Base-by-base conservation (phyloP, 306 rosid species). In the Styphnolobium japonicum region DNA sequence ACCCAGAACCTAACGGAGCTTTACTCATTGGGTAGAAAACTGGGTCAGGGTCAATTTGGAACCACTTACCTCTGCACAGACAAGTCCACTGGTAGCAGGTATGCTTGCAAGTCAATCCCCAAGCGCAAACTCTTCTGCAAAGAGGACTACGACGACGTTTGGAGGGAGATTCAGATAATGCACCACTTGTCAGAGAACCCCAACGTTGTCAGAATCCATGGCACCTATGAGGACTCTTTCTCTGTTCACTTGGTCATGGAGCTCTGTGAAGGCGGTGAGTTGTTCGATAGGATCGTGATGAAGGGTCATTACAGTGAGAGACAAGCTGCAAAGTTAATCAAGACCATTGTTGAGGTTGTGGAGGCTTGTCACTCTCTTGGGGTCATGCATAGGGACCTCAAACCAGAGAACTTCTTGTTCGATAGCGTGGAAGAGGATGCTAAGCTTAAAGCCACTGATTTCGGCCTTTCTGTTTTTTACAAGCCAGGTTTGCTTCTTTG, bases 121-220 rank as follows among this genome's bases (percentile, higher is more conserved):
- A 86, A 86, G 72, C 67, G 89, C 11, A 85, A 88, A 66, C 85
- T 88, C 0, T 22, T 83, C 22, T 88, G 86, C 77, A 78, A 78
- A 25, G 92, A 89, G 57, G 92, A 89, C 51, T 80, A 84, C 25
- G 92, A 89, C 6, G 92, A 86, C 15, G 92, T 86, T 33, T 84
- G 87, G 90, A 83, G 86, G 56, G 90, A 89, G 87, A 89, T 89
- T 89, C 88, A 89, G 82, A 89, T 89, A 75, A 89, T 89, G 92
- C 90, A 86, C 62, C 92, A 86, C 45, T 53, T 89, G 27, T 82
- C 90, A 0, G 92, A 80, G 15, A 79, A 86, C 21, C 36, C 83
- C 0, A 42, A 89, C 67, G 87, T 89, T 0, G 92, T 89, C 2
- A 78, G 85, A 45, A 89, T 89, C 49, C 82, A 70, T 14, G 90